These are phyloP conservation scores for Aspergillus melleus DNA, from an alignment of 2,329 filamentous ascomycete genomes.

Conservation along the genomic window DNA sequence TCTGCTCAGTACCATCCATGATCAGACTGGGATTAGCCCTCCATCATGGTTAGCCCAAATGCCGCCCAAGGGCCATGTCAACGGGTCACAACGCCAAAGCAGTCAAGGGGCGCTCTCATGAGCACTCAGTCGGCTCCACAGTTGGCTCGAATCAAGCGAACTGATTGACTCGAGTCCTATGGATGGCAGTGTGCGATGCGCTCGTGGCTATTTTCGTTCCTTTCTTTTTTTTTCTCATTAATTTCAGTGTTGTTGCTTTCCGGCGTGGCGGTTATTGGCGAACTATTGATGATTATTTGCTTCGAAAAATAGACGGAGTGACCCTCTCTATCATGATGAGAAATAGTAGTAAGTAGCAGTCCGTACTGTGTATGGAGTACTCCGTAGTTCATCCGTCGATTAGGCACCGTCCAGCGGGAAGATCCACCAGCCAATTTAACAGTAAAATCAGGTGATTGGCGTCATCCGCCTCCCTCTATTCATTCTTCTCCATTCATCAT, in stretches of 20 bases:
- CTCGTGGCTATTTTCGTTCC: background rate
- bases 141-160: background rate
- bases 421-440: background rate
- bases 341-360: background rate
- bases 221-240: background rate
- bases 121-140: background rate
- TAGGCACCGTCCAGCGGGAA: background rate
- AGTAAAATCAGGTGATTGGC: slow-evolving; percentile 23
- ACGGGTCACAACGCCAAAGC: background rate
- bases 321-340: background rate
- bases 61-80: slow-evolving; percentile 30
- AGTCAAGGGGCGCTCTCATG: too few species aligned
- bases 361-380: background rate
- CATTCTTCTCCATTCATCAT: background rate
- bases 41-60: slow-evolving; percentile 69
- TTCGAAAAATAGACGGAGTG: background rate
- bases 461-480: slow-evolving; percentile 13
- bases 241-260: background rate
- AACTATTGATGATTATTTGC: background rate
- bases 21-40: slow-evolving; percentile 80
- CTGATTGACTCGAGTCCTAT: background rate
- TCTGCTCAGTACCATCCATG: slow-evolving; percentile 79
- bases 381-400: background rate
- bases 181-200: background rate
- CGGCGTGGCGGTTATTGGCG: background rate